phyloP scores from a whole-genome alignment of 331 rosid species.

The Saraca asoca region DNA sequence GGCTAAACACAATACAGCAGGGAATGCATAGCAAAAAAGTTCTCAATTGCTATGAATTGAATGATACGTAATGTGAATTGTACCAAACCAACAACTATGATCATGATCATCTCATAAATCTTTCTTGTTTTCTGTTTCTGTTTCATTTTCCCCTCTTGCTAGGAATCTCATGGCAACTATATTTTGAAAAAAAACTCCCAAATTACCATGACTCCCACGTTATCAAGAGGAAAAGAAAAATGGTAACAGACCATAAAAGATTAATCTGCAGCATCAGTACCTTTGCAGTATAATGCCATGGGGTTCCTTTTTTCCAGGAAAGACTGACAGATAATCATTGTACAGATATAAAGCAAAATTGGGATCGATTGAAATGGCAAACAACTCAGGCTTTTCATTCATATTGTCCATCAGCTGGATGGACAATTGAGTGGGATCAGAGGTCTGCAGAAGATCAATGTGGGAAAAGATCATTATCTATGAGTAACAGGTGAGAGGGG shows the following conservation, averaged over 20 bases:
- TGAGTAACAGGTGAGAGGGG: background rate
- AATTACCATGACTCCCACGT: background rate
- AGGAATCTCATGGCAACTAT: background rate
- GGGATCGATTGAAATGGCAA: constrained; percentile 89
- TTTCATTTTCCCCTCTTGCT: background rate
- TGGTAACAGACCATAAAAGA: constrained; percentile 7
- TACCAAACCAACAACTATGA: no score
- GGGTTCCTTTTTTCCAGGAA: constrained; percentile 69
- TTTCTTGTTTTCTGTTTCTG: background rate
- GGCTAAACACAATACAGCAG: no score
- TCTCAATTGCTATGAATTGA: no score
- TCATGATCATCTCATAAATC: background rate
- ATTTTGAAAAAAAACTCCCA: background rate
- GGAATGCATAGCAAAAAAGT: no score
- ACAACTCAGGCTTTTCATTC: constrained; percentile 82
- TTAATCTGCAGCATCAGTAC: constrained; percentile 43
- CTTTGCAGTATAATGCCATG: constrained; percentile 72
- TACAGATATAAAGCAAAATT: constrained; percentile 79
- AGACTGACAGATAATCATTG: constrained; percentile 67
- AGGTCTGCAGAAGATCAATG: constrained; percentile 54
- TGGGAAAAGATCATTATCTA: constrained; percentile 29
- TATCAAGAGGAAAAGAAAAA: constrained; percentile 14
- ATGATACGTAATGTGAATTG: no score
- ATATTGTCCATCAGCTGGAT: constrained; percentile 91
- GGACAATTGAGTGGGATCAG: constrained; percentile 54